These are phyloP conservation scores for Melastoma malabathricum DNA, from an alignment of 345 rosid species.

Conservation along the genomic window DNA sequence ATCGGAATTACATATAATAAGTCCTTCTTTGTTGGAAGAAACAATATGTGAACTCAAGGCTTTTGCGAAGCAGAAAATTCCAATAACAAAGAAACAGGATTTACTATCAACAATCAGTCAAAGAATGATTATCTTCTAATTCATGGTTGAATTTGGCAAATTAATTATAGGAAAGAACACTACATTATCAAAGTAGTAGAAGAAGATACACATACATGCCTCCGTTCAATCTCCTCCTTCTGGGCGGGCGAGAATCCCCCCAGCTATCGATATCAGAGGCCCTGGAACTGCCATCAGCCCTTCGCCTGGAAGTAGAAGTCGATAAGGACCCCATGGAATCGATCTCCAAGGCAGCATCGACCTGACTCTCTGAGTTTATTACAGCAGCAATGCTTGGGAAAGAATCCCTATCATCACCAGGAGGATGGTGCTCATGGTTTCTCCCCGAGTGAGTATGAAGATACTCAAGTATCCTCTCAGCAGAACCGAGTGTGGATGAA, in stretches of 20 bases:
- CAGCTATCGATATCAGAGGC: conserved; percentile 64
- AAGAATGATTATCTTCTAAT: too few relatives aligned
- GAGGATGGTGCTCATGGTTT: conserved; percentile 55
- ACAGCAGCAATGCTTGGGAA: conserved; percentile 80
- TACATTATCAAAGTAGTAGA: too few relatives aligned
- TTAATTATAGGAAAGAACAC: too few relatives aligned
- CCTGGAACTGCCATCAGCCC: conserved; percentile 58
- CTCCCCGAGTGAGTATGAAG: conserved; percentile 42
- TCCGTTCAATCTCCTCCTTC: conserved; percentile 56
- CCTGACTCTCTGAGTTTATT: conserved; percentile 71
- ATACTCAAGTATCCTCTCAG: conserved; percentile 42
- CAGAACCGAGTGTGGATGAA: conserved; percentile 38
- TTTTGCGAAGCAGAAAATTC: too few relatives aligned
- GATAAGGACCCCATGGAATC: conserved; percentile 77
- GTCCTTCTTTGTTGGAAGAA: too few relatives aligned
- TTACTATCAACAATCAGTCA: too few relatives aligned
- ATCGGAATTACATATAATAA: too few relatives aligned
- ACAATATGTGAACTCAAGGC: too few relatives aligned
- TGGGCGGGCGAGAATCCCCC: conserved; percentile 79
- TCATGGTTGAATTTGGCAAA: too few relatives aligned
- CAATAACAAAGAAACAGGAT: too few relatives aligned
- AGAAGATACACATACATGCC: neutral
- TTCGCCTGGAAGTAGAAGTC: conserved; percentile 58
- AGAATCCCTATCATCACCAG: conserved; percentile 80
- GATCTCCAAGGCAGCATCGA: conserved; percentile 75